Conservation (phyloP, 2,329 filamentous ascomycete genomes). For the Gnomoniopsis sp. region DNA sequence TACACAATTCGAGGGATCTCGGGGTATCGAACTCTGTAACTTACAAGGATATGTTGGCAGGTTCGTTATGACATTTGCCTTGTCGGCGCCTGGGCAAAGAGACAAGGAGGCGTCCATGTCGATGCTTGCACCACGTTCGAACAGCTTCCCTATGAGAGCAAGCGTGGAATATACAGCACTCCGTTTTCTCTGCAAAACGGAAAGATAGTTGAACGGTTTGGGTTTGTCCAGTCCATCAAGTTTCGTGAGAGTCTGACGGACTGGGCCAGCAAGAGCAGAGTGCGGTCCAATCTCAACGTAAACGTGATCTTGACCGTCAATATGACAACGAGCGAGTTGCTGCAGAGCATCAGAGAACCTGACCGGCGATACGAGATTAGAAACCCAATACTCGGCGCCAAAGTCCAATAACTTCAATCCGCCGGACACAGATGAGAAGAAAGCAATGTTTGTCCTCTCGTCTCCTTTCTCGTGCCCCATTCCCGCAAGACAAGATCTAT, state of each 20-base stretch:
- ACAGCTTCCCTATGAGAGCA: conserved; percentile 41
- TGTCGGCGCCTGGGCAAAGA: background rate
- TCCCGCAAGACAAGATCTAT: background rate
- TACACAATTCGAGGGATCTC: too few species aligned
- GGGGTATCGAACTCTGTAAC: too few species aligned
- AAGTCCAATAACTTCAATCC: background rate
- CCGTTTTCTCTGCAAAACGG: conserved; percentile 48
- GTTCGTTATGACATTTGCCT: conserved; percentile 18
- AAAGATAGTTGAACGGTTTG: conserved; percentile 32
- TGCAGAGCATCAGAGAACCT: background rate
- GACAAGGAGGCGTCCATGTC: conserved; percentile 37
- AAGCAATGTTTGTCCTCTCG: background rate
- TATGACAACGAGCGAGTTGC: too few species aligned
- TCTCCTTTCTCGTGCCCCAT: background rate
- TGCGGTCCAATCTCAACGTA: conserved; percentile 30
- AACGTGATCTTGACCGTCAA: too few species aligned
- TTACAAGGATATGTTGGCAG: conserved; percentile 42
- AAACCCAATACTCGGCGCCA: conserved; percentile 5
- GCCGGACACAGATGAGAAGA: conserved; percentile 3
- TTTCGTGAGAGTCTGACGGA: conserved; percentile 20
- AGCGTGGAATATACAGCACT: conserved; percentile 43
- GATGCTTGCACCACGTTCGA: conserved; percentile 39
- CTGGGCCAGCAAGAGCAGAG: conserved; percentile 25
- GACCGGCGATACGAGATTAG: conserved; percentile 1
- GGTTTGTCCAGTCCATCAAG: too few species aligned